Evolutionary conservation across 1,284 basidiomycete genomes (phyloP).

Genomic region (Leccinum colubrinum): DNA sequence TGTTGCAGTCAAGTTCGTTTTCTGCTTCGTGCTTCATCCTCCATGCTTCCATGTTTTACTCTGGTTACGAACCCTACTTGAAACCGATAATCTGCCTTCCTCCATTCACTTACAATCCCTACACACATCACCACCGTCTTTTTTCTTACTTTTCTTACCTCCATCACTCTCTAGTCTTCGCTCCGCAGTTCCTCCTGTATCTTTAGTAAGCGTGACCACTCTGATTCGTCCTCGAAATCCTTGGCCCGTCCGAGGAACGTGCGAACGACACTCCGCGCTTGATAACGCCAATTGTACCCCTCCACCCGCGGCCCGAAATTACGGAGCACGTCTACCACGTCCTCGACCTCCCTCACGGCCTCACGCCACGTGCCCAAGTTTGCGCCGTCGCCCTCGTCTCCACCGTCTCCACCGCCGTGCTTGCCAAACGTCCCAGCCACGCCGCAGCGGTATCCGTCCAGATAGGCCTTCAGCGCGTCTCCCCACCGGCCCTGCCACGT

Average conservation of each 20-base stretch:
- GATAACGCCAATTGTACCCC: conserved; percentile 75
- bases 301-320: conserved; percentile 77
- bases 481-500: conserved; percentile 71
- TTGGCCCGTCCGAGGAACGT: conserved; percentile 82
- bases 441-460: conserved; percentile 80
- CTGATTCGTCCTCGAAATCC: conserved; percentile 86
- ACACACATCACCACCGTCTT: not conserved
- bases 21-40: not conserved
- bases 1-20: not conserved
- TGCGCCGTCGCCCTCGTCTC: conserved; percentile 47
- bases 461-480: conserved; percentile 77
- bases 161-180: conserved; percentile 14
- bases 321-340: conserved; percentile 78
- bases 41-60: conserved; percentile 15
- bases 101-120: not conserved
- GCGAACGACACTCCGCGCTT: conserved; percentile 85
- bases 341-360: conserved; percentile 76
- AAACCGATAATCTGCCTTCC: not conserved
- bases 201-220: conserved; percentile 71
- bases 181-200: conserved; percentile 55
- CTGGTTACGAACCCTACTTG: not conserved
- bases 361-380: conserved; percentile 68
- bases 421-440: conserved; percentile 66
- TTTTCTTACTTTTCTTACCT: not conserved
- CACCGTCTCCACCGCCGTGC: not conserved